Percentiles rank a stretch among this genome's conserved stretches.
These are phyloP conservation scores for Coemansia sp. DNA, from an alignment of 192 early-diverging fungal species.

Conservation along the genomic window DNA sequence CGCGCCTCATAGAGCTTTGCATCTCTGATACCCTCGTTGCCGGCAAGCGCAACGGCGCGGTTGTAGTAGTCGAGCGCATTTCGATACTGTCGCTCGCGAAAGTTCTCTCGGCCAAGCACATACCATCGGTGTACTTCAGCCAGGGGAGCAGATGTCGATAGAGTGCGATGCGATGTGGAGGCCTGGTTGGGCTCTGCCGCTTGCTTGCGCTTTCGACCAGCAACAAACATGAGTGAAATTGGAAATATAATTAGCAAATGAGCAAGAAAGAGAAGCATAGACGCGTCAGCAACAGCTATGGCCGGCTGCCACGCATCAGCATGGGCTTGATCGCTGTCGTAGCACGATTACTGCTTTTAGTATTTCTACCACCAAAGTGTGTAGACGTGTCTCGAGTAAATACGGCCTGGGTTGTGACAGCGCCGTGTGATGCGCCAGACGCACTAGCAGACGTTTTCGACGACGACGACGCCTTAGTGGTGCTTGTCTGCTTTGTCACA, in stretches of 20 bases:
- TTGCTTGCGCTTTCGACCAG: constrained; percentile 26
- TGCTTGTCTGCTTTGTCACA: constrained; percentile 6
- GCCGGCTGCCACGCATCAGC: constrained; percentile 19
- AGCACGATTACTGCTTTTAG: not conserved
- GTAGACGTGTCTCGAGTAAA: constrained; percentile 35
- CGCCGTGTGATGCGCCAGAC: not conserved
- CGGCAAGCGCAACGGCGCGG: constrained; percentile 34
- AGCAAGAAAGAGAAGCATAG: not conserved
- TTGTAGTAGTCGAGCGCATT: constrained; percentile 38
- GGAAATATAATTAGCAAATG: constrained; percentile 1
- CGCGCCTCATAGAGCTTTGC: constrained; percentile 34
- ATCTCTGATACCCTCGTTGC: constrained; percentile 20
- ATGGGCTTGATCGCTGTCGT: constrained; percentile 33
- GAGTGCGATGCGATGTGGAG: not conserved
- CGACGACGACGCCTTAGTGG: not conserved
- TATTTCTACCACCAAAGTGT: constrained; percentile 28
- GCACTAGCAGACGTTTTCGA: not conserved
- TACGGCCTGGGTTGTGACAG: constrained; percentile 6
- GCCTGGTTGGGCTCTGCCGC: not conserved
- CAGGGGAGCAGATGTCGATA: not conserved
- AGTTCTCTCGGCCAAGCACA: constrained; percentile 29
- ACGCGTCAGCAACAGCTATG: not conserved
- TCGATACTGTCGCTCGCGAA: constrained; percentile 29
- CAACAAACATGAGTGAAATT: constrained; percentile 21
- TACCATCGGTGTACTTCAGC: constrained; percentile 15